Conservation (phyloP, 805 yeast species). For the Suhomyces prunicola region DNA sequence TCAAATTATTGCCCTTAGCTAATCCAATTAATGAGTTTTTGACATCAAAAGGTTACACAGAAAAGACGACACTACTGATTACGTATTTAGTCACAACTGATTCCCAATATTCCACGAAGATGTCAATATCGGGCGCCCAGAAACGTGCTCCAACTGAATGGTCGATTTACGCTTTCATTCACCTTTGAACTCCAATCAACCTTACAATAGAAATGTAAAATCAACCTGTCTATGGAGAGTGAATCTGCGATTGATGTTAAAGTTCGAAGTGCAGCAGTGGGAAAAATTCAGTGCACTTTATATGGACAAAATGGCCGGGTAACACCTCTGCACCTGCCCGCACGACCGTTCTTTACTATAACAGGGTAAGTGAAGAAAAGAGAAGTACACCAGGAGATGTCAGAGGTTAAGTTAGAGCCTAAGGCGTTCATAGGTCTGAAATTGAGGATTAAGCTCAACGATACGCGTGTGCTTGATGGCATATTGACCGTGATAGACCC, state of each 20-base stretch:
- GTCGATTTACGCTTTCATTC: conserved; percentile 38
- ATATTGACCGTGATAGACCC: conserved; percentile 40
- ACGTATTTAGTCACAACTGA: conserved; percentile 42
- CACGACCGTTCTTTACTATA: neutral
- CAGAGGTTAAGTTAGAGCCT: conserved; percentile 10
- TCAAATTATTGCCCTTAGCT: too few relatives aligned
- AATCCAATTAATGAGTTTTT: too few relatives aligned
- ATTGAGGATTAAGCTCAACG: conserved; percentile 26
- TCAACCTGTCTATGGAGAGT: conserved; percentile 23
- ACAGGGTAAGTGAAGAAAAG: neutral
- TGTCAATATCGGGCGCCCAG: conserved; percentile 48
- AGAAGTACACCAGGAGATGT: neutral
- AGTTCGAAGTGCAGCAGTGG: conserved; percentile 2
- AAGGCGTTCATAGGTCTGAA: conserved; percentile 30
- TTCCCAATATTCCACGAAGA: conserved; percentile 40
- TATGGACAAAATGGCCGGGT: neutral
- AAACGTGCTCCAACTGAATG: conserved; percentile 40
- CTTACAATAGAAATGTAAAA: conserved; percentile 8
- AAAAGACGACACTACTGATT: neutral
- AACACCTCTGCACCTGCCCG: neutral
- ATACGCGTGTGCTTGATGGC: conserved; percentile 35
- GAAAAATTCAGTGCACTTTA: neutral
- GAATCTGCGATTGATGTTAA: conserved; percentile 40
- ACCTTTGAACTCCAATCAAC: conserved; percentile 26
- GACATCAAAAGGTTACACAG: neutral